Base-by-base conservation (phyloP, 2,329 filamentous ascomycete genomes). In the Geosmithia flava region DNA sequence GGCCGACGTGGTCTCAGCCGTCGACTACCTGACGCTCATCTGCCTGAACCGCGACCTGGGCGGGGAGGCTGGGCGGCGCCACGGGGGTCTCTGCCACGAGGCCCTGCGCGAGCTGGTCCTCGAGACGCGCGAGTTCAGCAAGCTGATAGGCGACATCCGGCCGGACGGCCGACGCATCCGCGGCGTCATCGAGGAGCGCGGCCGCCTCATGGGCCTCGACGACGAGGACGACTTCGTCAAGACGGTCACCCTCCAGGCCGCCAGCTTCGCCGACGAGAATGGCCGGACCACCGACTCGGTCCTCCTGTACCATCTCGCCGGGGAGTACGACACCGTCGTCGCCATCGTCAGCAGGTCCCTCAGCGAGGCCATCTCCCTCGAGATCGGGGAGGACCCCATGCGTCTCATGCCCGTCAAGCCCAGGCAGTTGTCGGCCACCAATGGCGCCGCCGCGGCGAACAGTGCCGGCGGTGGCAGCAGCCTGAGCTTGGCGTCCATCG, bases 71-170 rank as follows among this genome's bases (percentile, higher is more conserved):
- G 89, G 88, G 49, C 80, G 78, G 51, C 82, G 83, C 42, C 91
- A 95, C 61, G 78, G 82, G 47, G 80, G 78, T 45, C 78, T 96
- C 39, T 97, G 91, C 65, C 88, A 96, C 64, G 88, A 95, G 64
- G 91, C 89, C 7, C 72, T 98, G 49, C 86, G 90, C 37, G 93
- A 97, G 65, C 81, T 97, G 49, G 89, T 96, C 23, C 75, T 98
- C n/a, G 93, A 98, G 68, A 95, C 90, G 19, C 81, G 91, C 54
- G 93, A 98, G 61, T 98, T 97, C 65, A 91, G 90, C 59, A 86
- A 88, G 59, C 72, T 98, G 15, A 81, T 98, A 45, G 93, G 94
- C 47, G 94, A 98, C 62, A 89, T 98, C 56, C 79, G 82, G 51
- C 79, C 81, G 2, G 88, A 97, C 60, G 93, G 93, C 20, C 83